Conservation (phyloP, 768 basidiomycete species). For the Kwoniella mangroviensis region DNA sequence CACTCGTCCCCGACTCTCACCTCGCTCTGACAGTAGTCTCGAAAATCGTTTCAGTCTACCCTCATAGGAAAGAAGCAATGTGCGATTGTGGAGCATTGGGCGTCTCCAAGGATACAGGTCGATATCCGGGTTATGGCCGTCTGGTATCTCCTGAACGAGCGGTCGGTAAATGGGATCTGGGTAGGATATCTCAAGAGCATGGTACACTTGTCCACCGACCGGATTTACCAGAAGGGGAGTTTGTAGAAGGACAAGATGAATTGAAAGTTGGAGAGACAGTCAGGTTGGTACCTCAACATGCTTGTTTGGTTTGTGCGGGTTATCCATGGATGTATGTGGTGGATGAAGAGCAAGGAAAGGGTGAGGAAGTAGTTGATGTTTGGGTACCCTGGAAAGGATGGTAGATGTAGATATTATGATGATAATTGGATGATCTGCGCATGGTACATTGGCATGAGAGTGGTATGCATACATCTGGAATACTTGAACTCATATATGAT, state of each 20-base stretch:
- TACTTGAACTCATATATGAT: too few relatives aligned
- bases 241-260: not conserved
- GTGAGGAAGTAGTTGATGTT: constrained; percentile 62
- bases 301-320: constrained; percentile 78
- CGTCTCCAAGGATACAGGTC: constrained; percentile 84
- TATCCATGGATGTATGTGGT: constrained; percentile 85
- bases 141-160: constrained; percentile 69
- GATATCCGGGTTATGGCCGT: constrained; percentile 72
- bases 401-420: constrained; percentile 58
- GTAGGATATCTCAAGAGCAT: constrained; percentile 65
- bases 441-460: too few relatives aligned
- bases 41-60: constrained; percentile 79
- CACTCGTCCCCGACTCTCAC: constrained; percentile 64
- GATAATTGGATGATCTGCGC: too few relatives aligned
- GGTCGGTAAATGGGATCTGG: constrained; percentile 51
- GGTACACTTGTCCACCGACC: constrained; percentile 64
- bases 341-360: constrained; percentile 61
- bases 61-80: constrained; percentile 67
- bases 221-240: constrained; percentile 32
- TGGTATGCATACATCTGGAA: too few relatives aligned
- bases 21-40: constrained; percentile 73
- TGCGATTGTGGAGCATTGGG: constrained; percentile 83
- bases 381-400: constrained; percentile 94
- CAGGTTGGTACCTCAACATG: constrained; percentile 81
- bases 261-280: constrained; percentile 68